phyloP scores from a whole-genome alignment of 345 rosid species.

The Arabidopsis arenosa region DNA sequence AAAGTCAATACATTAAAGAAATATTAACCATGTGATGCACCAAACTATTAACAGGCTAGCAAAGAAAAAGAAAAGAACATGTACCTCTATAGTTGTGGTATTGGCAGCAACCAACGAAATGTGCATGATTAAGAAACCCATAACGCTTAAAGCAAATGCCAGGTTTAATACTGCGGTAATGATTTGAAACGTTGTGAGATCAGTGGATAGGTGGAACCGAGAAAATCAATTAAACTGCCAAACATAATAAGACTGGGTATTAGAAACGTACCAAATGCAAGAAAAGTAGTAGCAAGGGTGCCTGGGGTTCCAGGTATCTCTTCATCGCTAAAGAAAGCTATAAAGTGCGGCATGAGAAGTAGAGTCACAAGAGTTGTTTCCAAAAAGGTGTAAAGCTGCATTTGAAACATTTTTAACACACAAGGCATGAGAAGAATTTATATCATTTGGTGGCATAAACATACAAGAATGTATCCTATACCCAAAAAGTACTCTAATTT shows the following conservation, averaged over 20 bases:
- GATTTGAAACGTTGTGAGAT: constrained; percentile 28
- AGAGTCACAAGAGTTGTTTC: constrained; percentile 91
- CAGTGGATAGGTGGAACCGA: neutral
- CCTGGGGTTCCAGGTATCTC: constrained; percentile 97
- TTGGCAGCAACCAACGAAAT: constrained; percentile 79
- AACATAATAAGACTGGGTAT: neutral
- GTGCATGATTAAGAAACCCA: constrained; percentile 97
- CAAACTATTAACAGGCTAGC: constrained; percentile 6
- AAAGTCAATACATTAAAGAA: constrained; percentile 1
- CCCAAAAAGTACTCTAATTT: neutral
- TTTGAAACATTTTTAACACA: neutral
- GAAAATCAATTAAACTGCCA: neutral
- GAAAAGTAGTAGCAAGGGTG: constrained; percentile 94
- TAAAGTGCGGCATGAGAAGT: constrained; percentile 83
- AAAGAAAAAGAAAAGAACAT: constrained; percentile 5
- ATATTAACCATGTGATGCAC: constrained; percentile 23
- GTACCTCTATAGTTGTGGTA: constrained; percentile 98
- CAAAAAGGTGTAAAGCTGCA: constrained; percentile 96
- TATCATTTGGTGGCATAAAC: neutral
- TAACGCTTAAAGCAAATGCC: constrained; percentile 92
- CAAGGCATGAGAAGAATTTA: neutral
- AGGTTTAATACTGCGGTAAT: constrained; percentile 75
- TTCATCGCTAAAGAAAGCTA: constrained; percentile 89
- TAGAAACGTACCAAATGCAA: constrained; percentile 75
- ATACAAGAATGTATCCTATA: neutral